Conservation (phyloP, 2,329 filamentous ascomycete species). For the Penicillium olsonii region DNA sequence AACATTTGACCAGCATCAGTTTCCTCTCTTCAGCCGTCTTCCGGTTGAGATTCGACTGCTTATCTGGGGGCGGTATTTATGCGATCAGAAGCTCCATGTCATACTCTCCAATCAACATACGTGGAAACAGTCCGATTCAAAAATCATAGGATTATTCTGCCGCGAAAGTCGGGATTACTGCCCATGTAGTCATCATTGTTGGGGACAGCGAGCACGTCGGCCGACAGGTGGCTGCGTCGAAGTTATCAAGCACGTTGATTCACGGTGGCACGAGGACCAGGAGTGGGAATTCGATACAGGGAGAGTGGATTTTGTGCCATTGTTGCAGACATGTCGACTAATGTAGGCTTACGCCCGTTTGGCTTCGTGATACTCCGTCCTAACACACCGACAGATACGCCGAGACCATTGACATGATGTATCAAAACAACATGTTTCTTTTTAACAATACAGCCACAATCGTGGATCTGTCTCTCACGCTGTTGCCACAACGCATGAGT, state of each 20-base stretch:
- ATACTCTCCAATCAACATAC: background rate
- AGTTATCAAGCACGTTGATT: background rate
- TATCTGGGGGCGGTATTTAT: constrained; percentile 2
- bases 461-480: background rate
- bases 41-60: background rate
- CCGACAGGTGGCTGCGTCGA: background rate
- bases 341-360: background rate
- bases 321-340: background rate
- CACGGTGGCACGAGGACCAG: background rate
- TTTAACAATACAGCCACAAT: background rate
- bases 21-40: background rate
- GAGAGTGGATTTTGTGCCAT: background rate
- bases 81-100: background rate
- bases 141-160: background rate
- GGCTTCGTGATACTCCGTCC: background rate
- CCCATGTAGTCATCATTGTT: constrained; percentile 4
- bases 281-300: background rate
- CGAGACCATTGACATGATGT: background rate
- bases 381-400: background rate
- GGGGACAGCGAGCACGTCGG: constrained; percentile 1
- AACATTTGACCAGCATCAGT: background rate
- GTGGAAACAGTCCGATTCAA: background rate
- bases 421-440: constrained; percentile 1
- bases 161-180: background rate
- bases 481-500: background rate